Evolutionary conservation across 2,329 filamentous ascomycete genomes (phyloP), one percentile per base, ranked within the genome.

Genomic region (Hirsutella thompsonii): DNA sequence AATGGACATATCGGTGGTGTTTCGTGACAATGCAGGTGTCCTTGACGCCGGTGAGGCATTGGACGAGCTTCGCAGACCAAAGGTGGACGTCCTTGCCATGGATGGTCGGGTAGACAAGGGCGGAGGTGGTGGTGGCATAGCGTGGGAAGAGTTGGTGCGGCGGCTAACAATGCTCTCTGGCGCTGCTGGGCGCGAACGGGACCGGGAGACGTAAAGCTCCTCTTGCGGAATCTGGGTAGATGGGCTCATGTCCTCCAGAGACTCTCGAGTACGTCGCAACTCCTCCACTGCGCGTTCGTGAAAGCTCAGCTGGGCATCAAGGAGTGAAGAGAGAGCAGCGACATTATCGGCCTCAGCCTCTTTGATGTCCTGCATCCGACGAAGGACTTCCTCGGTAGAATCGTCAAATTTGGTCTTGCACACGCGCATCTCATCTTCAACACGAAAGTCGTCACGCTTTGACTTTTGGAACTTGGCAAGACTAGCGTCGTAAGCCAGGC

Each of bases 321-420:
- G 66, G 58, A 96, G 93, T 16, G 76, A 68, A 3, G 79, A 79
- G 42, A 96, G 67, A 55, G 94, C 87, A 37, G 74, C 70, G 34
- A 94, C 76, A 54, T 81, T 87, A 47, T 96, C 90, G 35, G 70
- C 72, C 61, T 96, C 90, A 19, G 86, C 76, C 53, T 95, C 89
- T 65, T 92, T 90, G 64, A 96, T 93, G 55, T 96, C 90, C 62
- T 93, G 79, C 92, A 96, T 96, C 42, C 90, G 76, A 44, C 90
- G 78, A 52, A 81, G 74, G 41, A 96, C 89, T 53, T 96, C 90
- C 55, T 96, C 90, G 55, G 76, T 92, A 14, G 86, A 82, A 66
- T 96, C 92, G 57, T 96, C 92, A 56, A 94, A 96, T 64, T 96
- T 96, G 52, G 86, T 84, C 60, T 94, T 94, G 59, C 92, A 86